Percentiles rank a stretch among this genome's conserved stretches.
Conservation (phyloP, 495 filamentous ascomycete species). For the Bombardia bombarda region DNA sequence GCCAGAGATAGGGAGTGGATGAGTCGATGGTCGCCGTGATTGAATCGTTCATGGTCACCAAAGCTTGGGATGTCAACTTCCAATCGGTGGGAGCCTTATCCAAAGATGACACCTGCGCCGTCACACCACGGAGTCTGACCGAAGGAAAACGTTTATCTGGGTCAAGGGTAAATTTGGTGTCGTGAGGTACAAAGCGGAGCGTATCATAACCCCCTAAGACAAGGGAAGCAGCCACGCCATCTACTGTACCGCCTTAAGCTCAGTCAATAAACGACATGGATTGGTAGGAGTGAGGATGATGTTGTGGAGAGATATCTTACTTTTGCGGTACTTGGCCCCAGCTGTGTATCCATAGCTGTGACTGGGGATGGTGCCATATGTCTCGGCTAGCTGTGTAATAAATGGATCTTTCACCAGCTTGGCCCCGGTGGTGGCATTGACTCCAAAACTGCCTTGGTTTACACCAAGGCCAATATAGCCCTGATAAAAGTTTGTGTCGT, state of each 20-base stretch:
- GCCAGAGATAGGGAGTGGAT: constrained; percentile 60
- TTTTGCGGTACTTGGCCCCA: constrained; percentile 52
- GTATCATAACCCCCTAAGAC: constrained; percentile 58
- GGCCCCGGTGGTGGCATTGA: too few relatives aligned
- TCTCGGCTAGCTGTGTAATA: constrained; percentile 39
- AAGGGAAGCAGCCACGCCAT: constrained; percentile 46
- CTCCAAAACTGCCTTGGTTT: constrained; percentile 32
- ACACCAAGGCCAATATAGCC: constrained; percentile 52
- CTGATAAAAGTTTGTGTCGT: constrained; percentile 46
- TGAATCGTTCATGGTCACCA: constrained; percentile 38
- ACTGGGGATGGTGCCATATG: constrained; percentile 46
- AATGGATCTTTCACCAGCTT: constrained; percentile 25
- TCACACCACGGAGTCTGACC: constrained; percentile 48
- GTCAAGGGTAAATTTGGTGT: constrained; percentile 46
- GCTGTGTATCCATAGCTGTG: constrained; percentile 62
- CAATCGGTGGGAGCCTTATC: constrained; percentile 32
- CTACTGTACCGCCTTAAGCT: constrained; percentile 19
- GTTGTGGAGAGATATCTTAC: constrained; percentile 8
- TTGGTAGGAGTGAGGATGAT: neutral
- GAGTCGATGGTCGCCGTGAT: constrained; percentile 54
- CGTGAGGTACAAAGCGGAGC: constrained; percentile 47
- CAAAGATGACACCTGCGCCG: constrained; percentile 34
- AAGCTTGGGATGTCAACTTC: constrained; percentile 25
- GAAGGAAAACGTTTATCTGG: constrained; percentile 36
- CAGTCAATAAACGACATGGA: constrained; percentile 14